A percentile compares a stretch with the other conserved stretches of the same genome.
These are phyloP conservation scores for Aspergillus affinis DNA, from an alignment of 495 filamentous ascomycete genomes.

Conservation along the genomic window DNA sequence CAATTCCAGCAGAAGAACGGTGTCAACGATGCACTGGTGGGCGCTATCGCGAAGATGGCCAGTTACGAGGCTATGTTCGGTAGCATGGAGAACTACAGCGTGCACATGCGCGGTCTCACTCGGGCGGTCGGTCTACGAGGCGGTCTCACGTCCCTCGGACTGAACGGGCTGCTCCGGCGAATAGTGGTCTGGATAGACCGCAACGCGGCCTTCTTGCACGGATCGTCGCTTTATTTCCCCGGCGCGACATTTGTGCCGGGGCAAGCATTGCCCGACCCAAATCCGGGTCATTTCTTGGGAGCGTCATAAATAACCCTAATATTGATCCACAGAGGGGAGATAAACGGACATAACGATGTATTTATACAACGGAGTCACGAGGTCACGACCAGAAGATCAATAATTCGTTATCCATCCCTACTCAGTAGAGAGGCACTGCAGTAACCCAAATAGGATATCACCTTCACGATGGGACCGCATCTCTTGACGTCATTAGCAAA, in stretches of 20 bases:
- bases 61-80: slow-evolving; percentile 50
- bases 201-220: slow-evolving; percentile 39
- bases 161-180: slow-evolving; percentile 38
- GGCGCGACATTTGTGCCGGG: slow-evolving; percentile 21
- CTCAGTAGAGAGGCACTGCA: neutral
- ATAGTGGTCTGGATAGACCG: slow-evolving; percentile 48
- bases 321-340: neutral
- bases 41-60: slow-evolving; percentile 50
- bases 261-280: slow-evolving; percentile 25
- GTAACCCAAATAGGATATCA: slow-evolving; percentile 3
- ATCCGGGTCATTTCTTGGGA: slow-evolving; percentile 32
- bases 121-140: slow-evolving; percentile 36
- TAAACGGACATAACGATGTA: neutral
- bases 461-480: neutral
- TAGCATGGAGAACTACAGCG: slow-evolving; percentile 27
- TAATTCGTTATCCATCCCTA: too few relatives aligned
- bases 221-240: slow-evolving; percentile 27
- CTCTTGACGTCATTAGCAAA: neutral
- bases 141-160: slow-evolving; percentile 34
- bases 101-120: slow-evolving; percentile 41
- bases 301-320: slow-evolving; percentile 18
- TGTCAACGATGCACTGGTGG: slow-evolving; percentile 36
- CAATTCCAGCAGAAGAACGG: slow-evolving; percentile 11
- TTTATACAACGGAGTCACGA: neutral
- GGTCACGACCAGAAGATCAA: neutral